Percentiles rank a stretch among this genome's conserved stretches.
These are phyloP conservation scores for Yamadazyma membranifaciens DNA, from an alignment of 1,139 yeast genomes.

Conservation along the genomic window DNA sequence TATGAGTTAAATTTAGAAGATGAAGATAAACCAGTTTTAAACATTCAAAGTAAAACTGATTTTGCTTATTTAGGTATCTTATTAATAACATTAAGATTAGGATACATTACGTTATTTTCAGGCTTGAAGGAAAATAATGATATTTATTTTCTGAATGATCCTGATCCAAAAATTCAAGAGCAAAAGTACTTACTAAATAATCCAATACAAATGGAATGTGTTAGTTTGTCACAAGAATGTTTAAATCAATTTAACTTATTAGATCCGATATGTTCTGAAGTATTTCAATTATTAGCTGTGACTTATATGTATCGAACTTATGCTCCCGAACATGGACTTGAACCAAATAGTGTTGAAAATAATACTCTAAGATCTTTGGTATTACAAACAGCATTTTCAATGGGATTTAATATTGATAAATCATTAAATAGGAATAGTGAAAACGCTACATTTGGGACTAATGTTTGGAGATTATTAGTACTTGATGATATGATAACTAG, in stretches of 20 bases:
- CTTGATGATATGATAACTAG: slow-evolving; percentile 34
- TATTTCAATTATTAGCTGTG: slow-evolving; percentile 15
- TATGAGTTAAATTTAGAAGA: slow-evolving; percentile 9
- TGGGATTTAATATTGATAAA: slow-evolving; percentile 42
- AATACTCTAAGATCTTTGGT: slow-evolving; percentile 35
- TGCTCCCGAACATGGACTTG: slow-evolving; percentile 54
- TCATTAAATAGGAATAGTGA: slow-evolving; percentile 7
- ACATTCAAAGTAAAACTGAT: slow-evolving; percentile 25
- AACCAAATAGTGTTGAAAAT: slow-evolving; percentile 49
- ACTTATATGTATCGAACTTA: slow-evolving; percentile 35
- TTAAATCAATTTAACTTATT: slow-evolving; percentile 36
- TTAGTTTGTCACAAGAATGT: slow-evolving; percentile 35
- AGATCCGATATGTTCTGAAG: slow-evolving; percentile 36
- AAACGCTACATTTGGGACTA: slow-evolving; percentile 17
- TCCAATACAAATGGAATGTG: slow-evolving; percentile 19
- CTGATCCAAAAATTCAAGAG: slow-evolving; percentile 17
- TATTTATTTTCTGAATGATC: slow-evolving; percentile 21
- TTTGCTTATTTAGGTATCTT: slow-evolving; percentile 31
- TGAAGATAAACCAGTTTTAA: slow-evolving; percentile 15
- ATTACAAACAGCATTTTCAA: slow-evolving; percentile 39
- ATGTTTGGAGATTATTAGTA: slow-evolving; percentile 27
- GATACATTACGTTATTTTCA: slow-evolving; percentile 30
- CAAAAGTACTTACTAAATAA: slow-evolving; percentile 7
- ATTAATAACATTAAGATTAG: slow-evolving; percentile 25
- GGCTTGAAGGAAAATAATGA: slow-evolving; percentile 28